Conservation (phyloP, 306 rosid species). For the Vigna nakashimae region DNA sequence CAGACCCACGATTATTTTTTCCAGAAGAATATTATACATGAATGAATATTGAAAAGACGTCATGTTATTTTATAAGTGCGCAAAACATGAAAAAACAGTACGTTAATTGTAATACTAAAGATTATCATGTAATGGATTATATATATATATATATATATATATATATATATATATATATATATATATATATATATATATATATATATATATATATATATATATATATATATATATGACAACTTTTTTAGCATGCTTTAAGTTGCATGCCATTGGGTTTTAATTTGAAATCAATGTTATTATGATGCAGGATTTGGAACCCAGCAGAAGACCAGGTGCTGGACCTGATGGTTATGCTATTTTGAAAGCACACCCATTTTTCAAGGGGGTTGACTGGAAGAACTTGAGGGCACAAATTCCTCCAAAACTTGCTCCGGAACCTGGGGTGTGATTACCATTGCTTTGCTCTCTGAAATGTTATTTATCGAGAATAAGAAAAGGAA, state of each 20-base stretch:
- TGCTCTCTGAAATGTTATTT: slow-evolving; percentile 37
- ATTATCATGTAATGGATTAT: slow-evolving; percentile 7
- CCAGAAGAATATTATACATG: neutral
- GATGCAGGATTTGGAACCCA: slow-evolving; percentile 88
- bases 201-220: neutral
- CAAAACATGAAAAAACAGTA: neutral
- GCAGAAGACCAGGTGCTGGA: slow-evolving; percentile 93
- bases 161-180: neutral
- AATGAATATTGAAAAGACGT: slow-evolving; percentile 8
- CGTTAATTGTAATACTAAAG: slow-evolving; percentile 3
- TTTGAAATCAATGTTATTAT: slow-evolving; percentile 28
- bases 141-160: neutral
- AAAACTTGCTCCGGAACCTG: slow-evolving; percentile 76
- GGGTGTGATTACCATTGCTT: slow-evolving; percentile 52
- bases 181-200: neutral
- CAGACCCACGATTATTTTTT: neutral
- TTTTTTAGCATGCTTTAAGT: slow-evolving; percentile 30
- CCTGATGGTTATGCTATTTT: slow-evolving; percentile 78
- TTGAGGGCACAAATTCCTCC: slow-evolving; percentile 74
- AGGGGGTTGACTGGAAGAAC: slow-evolving; percentile 79
- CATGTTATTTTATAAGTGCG: neutral
- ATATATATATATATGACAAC: neutral
- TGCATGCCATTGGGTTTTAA: slow-evolving; percentile 34
- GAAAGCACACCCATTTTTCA: slow-evolving; percentile 87
- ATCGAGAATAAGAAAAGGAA: slow-evolving; percentile 27